Base-by-base conservation (phyloP, 805 yeast species). In the Kluyveromyces nonfermentans region DNA sequence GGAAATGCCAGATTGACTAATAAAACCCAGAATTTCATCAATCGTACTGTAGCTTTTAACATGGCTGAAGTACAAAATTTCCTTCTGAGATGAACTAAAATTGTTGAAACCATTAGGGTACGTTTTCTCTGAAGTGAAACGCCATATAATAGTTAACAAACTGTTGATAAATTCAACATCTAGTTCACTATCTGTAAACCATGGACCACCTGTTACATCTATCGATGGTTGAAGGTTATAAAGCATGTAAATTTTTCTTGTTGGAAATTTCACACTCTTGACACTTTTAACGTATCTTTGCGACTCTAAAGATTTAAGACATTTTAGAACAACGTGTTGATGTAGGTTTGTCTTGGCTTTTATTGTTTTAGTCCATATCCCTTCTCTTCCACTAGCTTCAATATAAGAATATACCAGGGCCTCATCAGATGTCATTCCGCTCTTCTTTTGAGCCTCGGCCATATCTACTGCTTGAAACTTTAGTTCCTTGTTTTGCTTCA, bases 191-290 rank as follows among this genome's bases (percentile, higher is more conserved):
- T 93, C 98, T 0, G 97, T 88, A 60, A 89, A 93, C 98, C 98
- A 93, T 4, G 97, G 97, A 5, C 98, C 98, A 50, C 98, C 98
- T 0, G 97, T 93, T 33, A 93, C 93, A 52, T 90, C 97, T 28
- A 86, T 81, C 3, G 95, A 83, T 5, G 98, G 98, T 60, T 88
- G 96, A 51, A 93, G 69, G 57, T 86, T 81, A 60, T 89, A 90
- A 43, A 93, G 72, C 97, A 93, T 93, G 64, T 90, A 94, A 30
- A 93, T 90, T 58, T 93, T 93, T 51, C 98, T 74, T 1, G 97
- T 90, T 12, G 97, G 97, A 62, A 77, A 80, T 57, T 85, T 90
- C 28, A 93, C 97, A 19, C 86, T 78, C 60, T 93, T 90, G 59
- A 93, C 87, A 48, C 85, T 75, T 62, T 93, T 93, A 62, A 94